A percentile compares a stretch with the other conserved stretches of the same genome.
These are phyloP conservation scores for Alternaria sp. DNA, from an alignment of 2,329 filamentous ascomycete species.

Conservation along the genomic window DNA sequence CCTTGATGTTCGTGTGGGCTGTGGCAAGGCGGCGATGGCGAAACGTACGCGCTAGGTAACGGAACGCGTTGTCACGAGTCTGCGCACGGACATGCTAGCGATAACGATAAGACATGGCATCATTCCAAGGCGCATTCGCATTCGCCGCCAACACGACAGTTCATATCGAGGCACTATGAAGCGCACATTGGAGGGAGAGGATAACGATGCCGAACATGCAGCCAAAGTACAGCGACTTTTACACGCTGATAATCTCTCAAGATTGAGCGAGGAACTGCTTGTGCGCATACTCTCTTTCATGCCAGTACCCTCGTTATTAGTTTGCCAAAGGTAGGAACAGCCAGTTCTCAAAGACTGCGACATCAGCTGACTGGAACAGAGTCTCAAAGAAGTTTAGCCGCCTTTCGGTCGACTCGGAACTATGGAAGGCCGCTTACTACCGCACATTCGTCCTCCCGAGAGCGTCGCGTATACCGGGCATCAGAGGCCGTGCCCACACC, in stretches of 20 bases:
- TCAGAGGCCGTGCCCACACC: conserved; percentile 56
- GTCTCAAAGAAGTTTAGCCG: conserved; percentile 78
- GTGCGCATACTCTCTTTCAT: conserved; percentile 83
- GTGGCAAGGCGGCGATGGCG: conserved; percentile 8
- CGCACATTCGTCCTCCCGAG: conserved; percentile 84
- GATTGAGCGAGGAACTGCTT: conserved; percentile 85
- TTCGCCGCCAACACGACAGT: conserved; percentile 20
- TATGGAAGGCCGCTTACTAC: conserved; percentile 93
- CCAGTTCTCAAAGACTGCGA: no score
- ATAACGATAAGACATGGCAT: conserved; percentile 29
- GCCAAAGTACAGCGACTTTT: conserved; percentile 58
- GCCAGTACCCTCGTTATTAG: conserved; percentile 72
- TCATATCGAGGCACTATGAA: conserved; percentile 42
- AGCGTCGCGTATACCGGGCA: conserved; percentile 76
- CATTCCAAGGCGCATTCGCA: conserved; percentile 15
- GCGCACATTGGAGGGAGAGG: conserved; percentile 47
- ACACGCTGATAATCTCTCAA: conserved; percentile 69
- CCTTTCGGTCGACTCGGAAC: conserved; percentile 80
- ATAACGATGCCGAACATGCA: conserved; percentile 38
- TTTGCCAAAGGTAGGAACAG: conserved; percentile 64
- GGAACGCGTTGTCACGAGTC: conserved; percentile 37
- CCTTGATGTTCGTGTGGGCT: not conserved
- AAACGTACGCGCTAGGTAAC: conserved; percentile 9
- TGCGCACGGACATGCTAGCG: conserved; percentile 25
- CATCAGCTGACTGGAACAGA: conserved; percentile 49